A percentile compares a stretch with the other conserved stretches of the same genome.
Conservation (phyloP, 2,329 filamentous ascomycete genomes). For the Hymenoscyphus linearis region DNA sequence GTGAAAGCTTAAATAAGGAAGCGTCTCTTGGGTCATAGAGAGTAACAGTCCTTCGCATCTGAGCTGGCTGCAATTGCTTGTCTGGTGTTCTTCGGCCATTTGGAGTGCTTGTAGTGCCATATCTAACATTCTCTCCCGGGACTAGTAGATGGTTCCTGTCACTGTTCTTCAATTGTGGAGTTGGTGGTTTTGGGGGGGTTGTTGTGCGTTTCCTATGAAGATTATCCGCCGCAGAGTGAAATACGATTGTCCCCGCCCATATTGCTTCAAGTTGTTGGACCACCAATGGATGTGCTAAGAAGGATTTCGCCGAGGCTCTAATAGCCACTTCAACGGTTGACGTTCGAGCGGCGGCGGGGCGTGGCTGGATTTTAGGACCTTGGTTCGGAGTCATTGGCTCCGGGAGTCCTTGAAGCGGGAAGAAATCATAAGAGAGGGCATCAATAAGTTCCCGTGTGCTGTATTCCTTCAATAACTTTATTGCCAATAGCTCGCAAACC, state of each 20-base stretch:
- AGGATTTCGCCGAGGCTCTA: conserved; percentile 84
- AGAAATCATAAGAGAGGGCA: conserved; percentile 90
- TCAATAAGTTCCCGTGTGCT: conserved; percentile 86
- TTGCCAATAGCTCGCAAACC: conserved; percentile 84
- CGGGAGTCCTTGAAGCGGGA: conserved; percentile 77
- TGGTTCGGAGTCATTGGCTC: conserved; percentile 36
- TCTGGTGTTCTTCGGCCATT: conserved; percentile 22
- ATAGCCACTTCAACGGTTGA: conserved; percentile 93
- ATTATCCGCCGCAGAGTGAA: conserved; percentile 82
- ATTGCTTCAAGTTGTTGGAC: conserved; percentile 95
- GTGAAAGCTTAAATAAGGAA: conserved; percentile 85
- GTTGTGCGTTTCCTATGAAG: conserved; percentile 60
- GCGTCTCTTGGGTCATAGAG: conserved; percentile 88
- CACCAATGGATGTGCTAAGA: conserved; percentile 84
- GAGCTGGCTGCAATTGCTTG: conserved; percentile 16
- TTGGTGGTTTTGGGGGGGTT: conserved; percentile 28
- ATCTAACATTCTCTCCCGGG: conserved; percentile 27
- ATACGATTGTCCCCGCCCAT: conserved; percentile 93
- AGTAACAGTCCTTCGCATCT: conserved; percentile 58
- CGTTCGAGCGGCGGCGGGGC: conserved; percentile 64
- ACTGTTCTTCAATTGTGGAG: conserved; percentile 7
- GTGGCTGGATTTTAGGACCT: conserved; percentile 37
- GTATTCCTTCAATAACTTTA: conserved; percentile 87
- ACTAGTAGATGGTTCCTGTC: conserved; percentile 22
- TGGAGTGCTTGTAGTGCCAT: conserved; percentile 34